Evolutionary conservation across 1,284 basidiomycete genomes (phyloP), one percentile per base, ranked within the genome.

Genomic region (Malassezia japonica): DNA sequence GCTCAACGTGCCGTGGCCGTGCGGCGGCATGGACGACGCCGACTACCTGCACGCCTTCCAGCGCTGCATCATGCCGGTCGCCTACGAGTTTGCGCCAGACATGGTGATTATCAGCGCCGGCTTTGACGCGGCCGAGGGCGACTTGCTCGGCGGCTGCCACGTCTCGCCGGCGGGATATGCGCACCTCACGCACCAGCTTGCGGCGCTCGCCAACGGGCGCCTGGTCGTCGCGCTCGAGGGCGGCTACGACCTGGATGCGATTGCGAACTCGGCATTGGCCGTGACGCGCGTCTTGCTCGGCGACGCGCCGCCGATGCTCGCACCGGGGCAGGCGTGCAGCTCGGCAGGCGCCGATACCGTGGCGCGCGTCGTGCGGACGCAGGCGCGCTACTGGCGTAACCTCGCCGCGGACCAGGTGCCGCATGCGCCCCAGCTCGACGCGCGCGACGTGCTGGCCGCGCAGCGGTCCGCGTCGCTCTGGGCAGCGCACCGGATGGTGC

Each of bases 21-120:
- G 80, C 40, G 76, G 75, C 16, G 89, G 86, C 4, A 95, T 95
- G 83, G 82, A 82, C 3, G 92, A 99, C 66, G 87, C 85, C 20
- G 94, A 99, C 70, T 99, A 99, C 67, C 79, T 99, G 23, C 84
- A 92, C 65, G 92, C 94, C 0, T 98, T 99, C 75, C 87, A 95
- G 66, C 83, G 84, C 64, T 80, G 98, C 40, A 81, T 98, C 39
- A 91, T 99, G 87, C 94, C 94, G 0, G 92, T 98, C 57, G 91
- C 89, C 0, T 81, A 87, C 74, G 92, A 98, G 74, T 99, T 95
- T 73, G 81, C 83, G 0, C 94, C 94, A 0, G 91, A 99, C 57
- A 78, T 98, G 10, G 89, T 99, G 24, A 90, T 98, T 60, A 88
- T 99, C 64, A 96, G 91, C 13, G 89, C 94, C 16, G 94, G 94